A percentile compares a stretch with the other conserved stretches of the same genome.
Conservation (phyloP, 176 grass and related monocot species). For the Rhynchospora tenuis region DNA sequence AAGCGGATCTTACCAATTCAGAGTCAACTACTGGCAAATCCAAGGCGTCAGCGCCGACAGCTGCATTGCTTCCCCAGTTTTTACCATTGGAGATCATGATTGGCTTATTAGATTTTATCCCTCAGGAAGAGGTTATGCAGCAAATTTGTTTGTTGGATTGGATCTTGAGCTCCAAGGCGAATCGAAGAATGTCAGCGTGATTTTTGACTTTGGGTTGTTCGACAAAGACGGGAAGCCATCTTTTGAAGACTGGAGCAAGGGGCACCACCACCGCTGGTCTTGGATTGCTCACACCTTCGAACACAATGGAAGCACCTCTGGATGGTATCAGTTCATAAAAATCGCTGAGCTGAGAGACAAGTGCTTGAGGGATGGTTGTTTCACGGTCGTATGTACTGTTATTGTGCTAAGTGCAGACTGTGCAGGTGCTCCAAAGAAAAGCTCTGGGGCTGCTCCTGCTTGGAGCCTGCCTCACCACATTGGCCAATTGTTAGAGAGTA, state of each 20-base stretch:
- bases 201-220: constrained; percentile 5
- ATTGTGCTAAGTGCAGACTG: background rate
- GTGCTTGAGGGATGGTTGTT: background rate
- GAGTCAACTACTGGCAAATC: constrained; percentile 1
- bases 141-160: background rate
- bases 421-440: too few species aligned
- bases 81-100: constrained; percentile 10
- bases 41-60: background rate
- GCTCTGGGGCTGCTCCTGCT: background rate
- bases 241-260: accelerated
- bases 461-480: constrained; percentile 8
- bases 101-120: constrained; percentile 8
- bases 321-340: background rate
- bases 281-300: background rate
- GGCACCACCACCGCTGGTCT: too few species aligned
- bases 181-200: background rate
- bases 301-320: background rate
- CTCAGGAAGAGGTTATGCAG: background rate
- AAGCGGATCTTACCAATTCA: background rate
- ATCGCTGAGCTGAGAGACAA: background rate
- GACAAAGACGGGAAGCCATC: background rate
- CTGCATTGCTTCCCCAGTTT: background rate
- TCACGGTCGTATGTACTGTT: background rate
- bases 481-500: constrained; percentile 1
- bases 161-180: background rate